Evolutionary conservation across 208 protist genomes (phyloP), one percentile per base, ranked within the genome.

Genomic region (Crithidia fasciculata): DNA sequence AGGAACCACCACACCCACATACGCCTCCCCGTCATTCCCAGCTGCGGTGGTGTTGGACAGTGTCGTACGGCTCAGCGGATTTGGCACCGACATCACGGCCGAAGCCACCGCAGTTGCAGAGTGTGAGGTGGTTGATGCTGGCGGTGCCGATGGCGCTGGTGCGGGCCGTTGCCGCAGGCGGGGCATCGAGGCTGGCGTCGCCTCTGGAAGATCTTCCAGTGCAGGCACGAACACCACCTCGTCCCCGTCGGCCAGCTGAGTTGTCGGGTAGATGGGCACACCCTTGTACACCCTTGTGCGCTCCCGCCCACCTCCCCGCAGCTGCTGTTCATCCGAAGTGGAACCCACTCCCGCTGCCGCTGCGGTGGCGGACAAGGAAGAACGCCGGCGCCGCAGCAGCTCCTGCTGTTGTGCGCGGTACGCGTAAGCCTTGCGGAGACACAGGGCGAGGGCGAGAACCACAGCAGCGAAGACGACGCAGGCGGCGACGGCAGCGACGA

Each of bases 211-310:
- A 40, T 64, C 59, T 10, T 64, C 59, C 39, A 64, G 18, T 5
- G 59, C 59, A 6, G 59, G 59, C 59, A 64, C 59, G 0, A 52
- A 37, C 0, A 47, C 59, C 5, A 64, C 59, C n/a, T 64, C 59
- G 8, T 64, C 59, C 5, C 43, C 59, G n/a, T 64, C 59, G 8
- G 18, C 43, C 59, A 64, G 8, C 59, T 37, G 13, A 15, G 59
- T 52, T 3, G 59, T 64, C 0, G 59, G 59, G 59, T 64, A 64
- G 59, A 64, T 47, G 16, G 59, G 59, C 39, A 64, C 59, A 7
- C 59, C 59, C 16, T 8, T 15, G 59, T 52, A 64, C 9, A 45
- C 37, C 41, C 37, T 28, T 15, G 41, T 61, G 57, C 57, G 57
- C 5, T n/a, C 5, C 4, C 57, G 57, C 57, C 19, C 28, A 28